Conservation (phyloP, 768 basidiomycete genomes). For the Sutorius australiensis region DNA sequence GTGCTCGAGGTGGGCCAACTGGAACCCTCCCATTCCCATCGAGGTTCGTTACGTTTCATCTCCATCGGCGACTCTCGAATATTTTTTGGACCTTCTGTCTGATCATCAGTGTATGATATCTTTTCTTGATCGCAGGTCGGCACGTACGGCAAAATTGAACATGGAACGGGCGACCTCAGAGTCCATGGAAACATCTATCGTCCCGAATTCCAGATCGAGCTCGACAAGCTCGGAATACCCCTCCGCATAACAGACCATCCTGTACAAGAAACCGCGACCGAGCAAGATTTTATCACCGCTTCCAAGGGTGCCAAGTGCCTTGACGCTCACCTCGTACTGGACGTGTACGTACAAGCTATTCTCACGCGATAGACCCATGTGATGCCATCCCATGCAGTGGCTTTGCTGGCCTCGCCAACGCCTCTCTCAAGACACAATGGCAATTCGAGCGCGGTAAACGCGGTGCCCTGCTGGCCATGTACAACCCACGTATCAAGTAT, state of each 20-base stretch:
- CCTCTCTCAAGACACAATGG: slow-evolving; percentile 34
- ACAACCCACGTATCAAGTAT: slow-evolving; percentile 21
- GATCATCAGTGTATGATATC: neutral
- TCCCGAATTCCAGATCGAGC: slow-evolving; percentile 9
- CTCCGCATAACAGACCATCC: slow-evolving; percentile 15
- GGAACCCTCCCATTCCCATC: slow-evolving; percentile 34
- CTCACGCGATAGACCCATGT: too few relatives aligned
- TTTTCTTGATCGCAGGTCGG: slow-evolving; percentile 27
- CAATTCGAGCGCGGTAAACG: slow-evolving; percentile 30
- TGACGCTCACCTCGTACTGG: slow-evolving; percentile 10
- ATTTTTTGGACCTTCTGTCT: neutral
- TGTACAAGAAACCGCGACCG: slow-evolving; percentile 11
- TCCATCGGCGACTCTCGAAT: neutral
- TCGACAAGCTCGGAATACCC: slow-evolving; percentile 1
- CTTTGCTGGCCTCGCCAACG: slow-evolving; percentile 26
- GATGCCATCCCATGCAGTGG: neutral
- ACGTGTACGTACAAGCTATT: slow-evolving; percentile 17
- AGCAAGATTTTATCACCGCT: slow-evolving; percentile 23
- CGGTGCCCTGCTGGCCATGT: slow-evolving; percentile 36
- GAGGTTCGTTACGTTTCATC: slow-evolving; percentile 20
- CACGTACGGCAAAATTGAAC: slow-evolving; percentile 31
- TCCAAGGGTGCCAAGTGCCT: slow-evolving; percentile 20
- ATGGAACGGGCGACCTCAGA: slow-evolving; percentile 27
- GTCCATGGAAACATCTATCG: slow-evolving; percentile 35
- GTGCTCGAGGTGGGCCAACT: slow-evolving; percentile 38